Base-by-base conservation (phyloP, 129 eudicot species). In the Pittosporum tobira region DNA sequence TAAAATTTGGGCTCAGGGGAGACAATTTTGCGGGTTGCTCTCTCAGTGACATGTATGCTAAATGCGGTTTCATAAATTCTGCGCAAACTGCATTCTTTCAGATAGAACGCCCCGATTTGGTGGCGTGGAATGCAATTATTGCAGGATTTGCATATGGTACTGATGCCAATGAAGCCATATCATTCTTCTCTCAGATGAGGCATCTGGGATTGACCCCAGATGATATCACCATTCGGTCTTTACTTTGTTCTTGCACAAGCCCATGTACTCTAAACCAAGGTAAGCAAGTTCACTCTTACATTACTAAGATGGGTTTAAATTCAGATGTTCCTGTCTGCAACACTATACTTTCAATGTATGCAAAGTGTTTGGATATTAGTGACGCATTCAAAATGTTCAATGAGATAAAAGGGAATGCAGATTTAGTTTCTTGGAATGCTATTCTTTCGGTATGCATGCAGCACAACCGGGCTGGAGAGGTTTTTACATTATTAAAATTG, bases 21-120 rank as follows among this genome's bases (percentile, higher is more conserved):
- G 53, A 71, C 59, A 36, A 61, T 55, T 71, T 65, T 38, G 40
- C 72, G 1, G 72, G 69, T 53, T 75, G 81, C 62, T 59, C 81
- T 43, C 71, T 77, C 19, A 67, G 75, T 58, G 83, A 77, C 53
- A 77, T 77, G 83, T 77, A 77, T 64, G 78, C 75, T 20, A 77
- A 59, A 72, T 77, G 72, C 37, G 72, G 78, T 27, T 45, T 72
- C 8, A 53, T 77, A 22, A 16, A 46, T 72, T 67, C 68, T 49
- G 71, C 78, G 31, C 57, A 64, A 68, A 68, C 42, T 9, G 72
- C 75, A 9, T 77, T 77, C 18, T 57, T 2, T 29, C 75, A 67
- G 64, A 77, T 77, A 19, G 65, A 72, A 52, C 34, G 18, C 14
- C 83, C 83, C 11, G 83, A 77, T 77, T 51, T 67, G 45, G 83